Base-by-base conservation (phyloP, 345 rosid species). In the Eutrema heterophyllum region DNA sequence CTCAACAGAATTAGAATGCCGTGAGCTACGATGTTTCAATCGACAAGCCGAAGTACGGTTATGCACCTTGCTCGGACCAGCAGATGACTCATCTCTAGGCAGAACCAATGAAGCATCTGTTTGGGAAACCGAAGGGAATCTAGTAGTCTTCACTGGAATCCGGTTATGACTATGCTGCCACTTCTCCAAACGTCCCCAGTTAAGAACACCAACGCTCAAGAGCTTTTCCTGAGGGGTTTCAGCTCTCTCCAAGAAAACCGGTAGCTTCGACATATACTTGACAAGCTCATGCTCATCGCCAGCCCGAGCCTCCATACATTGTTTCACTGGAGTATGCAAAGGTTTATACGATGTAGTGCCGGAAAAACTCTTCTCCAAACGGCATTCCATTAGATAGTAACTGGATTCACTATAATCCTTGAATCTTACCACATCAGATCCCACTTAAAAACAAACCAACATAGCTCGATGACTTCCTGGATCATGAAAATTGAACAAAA, bases 141-240 rank as follows among this genome's bases (percentile, higher is more conserved):
- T 77, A 82, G 24, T 74, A 72, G 16, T 74, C 73, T 81, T 81
- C 7, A 64, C 64, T 6, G 77, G 64, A 53, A 78, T 29, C 73
- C 76, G 86, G 55, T 80, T 84, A 64, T 86, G 86, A 79, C 72
- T 78, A 75, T 69, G 76, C 63, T 89, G 89, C 98, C 98, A 94
- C 74, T 84, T 89, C 73, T 95, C 95, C 29, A 95, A 86, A 48
- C 87, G 92, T 6, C 86, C 79, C 99, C 97, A 92, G 57, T 89
- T 91, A 74, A 95, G 96, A 68, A 95, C 99, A 79, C 99, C 99
- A 67, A 95, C 83, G 41, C 84, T 92, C 74, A 89, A 78, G 69
- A 84, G 82, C 56, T 81, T 88, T 54, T 88, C 97, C 59, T 81
- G 78, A 38, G 68, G 82, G 2, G 77, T 75, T 73, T 80, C 83